A percentile compares a stretch with the other conserved stretches of the same genome.
Conservation (phyloP, 2,329 filamentous ascomycete genomes). For the Ceratocystis diversiconidia region DNA sequence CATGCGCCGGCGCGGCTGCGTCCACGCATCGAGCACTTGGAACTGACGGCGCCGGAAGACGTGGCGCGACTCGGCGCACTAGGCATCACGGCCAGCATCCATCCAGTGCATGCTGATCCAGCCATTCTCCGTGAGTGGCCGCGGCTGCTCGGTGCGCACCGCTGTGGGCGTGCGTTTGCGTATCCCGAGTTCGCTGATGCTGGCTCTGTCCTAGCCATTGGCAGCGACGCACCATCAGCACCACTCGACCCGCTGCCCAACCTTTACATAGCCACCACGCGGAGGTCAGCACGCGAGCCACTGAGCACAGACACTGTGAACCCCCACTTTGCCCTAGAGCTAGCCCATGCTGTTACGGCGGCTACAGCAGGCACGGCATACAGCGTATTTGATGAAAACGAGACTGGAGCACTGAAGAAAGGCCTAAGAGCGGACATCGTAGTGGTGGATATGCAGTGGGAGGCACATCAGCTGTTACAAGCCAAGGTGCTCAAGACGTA, state of each 20-base stretch:
- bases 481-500: conserved; percentile 39
- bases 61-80: conserved; percentile 41
- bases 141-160: conserved; percentile 37
- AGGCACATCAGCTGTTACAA: conserved; percentile 32
- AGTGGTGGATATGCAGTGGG: conserved; percentile 32
- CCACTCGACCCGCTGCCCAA: conserved; percentile 41
- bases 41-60: conserved; percentile 41
- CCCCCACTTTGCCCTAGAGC: conserved; percentile 36
- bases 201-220: conserved; percentile 41
- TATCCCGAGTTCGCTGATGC: conserved; percentile 46
- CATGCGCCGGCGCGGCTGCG: conserved; percentile 33
- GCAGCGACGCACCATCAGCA: conserved; percentile 46
- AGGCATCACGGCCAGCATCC: conserved; percentile 46
- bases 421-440: conserved; percentile 46
- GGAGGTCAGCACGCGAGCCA: conserved; percentile 39
- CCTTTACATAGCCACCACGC: conserved; percentile 44
- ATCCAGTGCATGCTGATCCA: conserved; percentile 46
- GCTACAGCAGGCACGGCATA: conserved; percentile 43
- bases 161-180: conserved; percentile 46
- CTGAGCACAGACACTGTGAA: conserved; percentile 33
- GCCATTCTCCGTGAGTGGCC: conserved; percentile 49
- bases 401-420: conserved; percentile 37
- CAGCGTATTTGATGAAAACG: conserved; percentile 41
- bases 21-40: conserved; percentile 51
- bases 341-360: conserved; percentile 40